Evolutionary conservation across 441 rosid genomes (phyloP).

Genomic region (Brassica balearica): DNA sequence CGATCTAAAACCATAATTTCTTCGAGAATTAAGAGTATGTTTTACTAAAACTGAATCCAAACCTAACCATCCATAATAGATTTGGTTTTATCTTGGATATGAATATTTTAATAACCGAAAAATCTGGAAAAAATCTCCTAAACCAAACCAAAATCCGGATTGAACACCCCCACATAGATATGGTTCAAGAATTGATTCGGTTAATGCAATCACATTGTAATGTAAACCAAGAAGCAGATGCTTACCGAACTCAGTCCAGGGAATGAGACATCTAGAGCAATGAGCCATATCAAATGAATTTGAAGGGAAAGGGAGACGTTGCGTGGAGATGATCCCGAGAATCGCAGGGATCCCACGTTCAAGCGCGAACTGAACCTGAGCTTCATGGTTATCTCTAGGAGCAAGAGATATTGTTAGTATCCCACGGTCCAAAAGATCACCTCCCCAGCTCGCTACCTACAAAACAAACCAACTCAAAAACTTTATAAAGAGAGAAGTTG

Average conservation of each 20-base stretch:
- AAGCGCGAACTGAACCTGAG: conserved; percentile 88
- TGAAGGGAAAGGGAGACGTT: conserved; percentile 89
- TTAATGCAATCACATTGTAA: not conserved
- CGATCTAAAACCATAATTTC: not conserved
- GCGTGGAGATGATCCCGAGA: conserved; percentile 80
- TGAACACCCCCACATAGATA: not conserved
- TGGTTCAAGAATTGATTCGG: not conserved
- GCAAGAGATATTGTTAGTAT: conserved; percentile 81
- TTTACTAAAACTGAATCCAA: not conserved
- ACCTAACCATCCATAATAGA: not conserved
- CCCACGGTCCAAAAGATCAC: conserved; percentile 75
- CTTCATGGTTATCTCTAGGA: conserved; percentile 92
- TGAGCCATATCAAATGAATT: conserved; percentile 93
- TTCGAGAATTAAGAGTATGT: not conserved
- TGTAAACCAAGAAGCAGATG: not conserved
- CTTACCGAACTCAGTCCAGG: conserved; percentile 70
- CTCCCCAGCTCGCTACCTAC: conserved; percentile 97
- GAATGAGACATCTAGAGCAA: conserved; percentile 95
- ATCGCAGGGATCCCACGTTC: conserved; percentile 95
- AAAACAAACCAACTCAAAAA: not conserved
- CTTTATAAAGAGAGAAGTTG: not conserved
- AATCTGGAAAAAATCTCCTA: too few species aligned
- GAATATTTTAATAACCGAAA: not conserved
- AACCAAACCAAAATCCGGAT: not conserved
- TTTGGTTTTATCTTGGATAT: not conserved